Evolutionary conservation across 2,329 filamentous ascomycete species (phyloP).

Genomic region (Fusarium kyushuense): DNA sequence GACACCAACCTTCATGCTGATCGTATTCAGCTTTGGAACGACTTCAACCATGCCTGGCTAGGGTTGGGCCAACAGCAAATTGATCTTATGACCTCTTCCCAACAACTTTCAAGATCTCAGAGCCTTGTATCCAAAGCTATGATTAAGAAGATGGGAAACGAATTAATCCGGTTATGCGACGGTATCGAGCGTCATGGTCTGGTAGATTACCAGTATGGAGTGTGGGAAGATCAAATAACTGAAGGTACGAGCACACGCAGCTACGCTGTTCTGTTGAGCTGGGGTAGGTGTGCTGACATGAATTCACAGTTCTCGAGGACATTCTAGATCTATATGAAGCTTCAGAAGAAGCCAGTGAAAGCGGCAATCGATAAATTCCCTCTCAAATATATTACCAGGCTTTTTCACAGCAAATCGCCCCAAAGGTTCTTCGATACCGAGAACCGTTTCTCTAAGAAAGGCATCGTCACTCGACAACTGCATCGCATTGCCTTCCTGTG

Average conservation of each 20-base stretch:
- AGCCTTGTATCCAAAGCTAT: constrained; percentile 75
- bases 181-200: constrained; percentile 90
- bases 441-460: constrained; percentile 20
- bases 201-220: constrained; percentile 96
- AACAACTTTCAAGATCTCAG: constrained; percentile 68
- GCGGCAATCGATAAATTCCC: constrained; percentile 40
- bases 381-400: background rate
- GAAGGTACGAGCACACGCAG: constrained; percentile 69
- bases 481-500: constrained; percentile 19
- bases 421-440: constrained; percentile 2
- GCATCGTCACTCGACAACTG: constrained; percentile 21
- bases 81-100: constrained; percentile 74
- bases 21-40: constrained; percentile 87
- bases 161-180: constrained; percentile 86
- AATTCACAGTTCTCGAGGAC: constrained; percentile 53
- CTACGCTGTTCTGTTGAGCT: constrained; percentile 2
- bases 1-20: constrained; percentile 80
- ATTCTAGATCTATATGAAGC: constrained; percentile 61
- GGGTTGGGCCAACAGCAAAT: constrained; percentile 85
- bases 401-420: background rate
- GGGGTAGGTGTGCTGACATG: constrained; percentile 25
- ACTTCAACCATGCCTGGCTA: constrained; percentile 95
- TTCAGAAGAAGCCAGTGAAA: constrained; percentile 52
- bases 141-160: constrained; percentile 83
- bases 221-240: constrained; percentile 94